phyloP scores from a whole-genome alignment of 2,329 filamentous ascomycete genomes.

The Clonostachys byssicola region DNA sequence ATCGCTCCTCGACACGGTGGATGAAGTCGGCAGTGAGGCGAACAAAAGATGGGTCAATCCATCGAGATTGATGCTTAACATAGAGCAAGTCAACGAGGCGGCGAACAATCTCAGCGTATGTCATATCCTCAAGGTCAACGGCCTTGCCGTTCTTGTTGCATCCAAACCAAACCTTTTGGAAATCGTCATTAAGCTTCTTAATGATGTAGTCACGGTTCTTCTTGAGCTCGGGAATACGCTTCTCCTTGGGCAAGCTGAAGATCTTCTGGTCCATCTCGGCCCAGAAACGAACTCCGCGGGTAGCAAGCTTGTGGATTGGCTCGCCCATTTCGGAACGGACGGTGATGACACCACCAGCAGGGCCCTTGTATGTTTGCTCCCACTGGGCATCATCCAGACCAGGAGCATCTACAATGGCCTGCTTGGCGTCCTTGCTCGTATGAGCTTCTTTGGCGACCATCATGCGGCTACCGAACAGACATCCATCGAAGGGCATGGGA shows the following conservation, averaged over 20 bases:
- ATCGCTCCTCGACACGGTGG: slow-evolving; percentile 93
- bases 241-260: slow-evolving; percentile 92
- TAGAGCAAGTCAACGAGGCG: slow-evolving; percentile 89
- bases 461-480: slow-evolving; percentile 86
- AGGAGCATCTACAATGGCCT: slow-evolving; percentile 82
- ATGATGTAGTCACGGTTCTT: slow-evolving; percentile 90
- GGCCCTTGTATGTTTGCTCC: slow-evolving; percentile 91
- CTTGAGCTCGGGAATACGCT: slow-evolving; percentile 81
- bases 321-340: slow-evolving; percentile 99
- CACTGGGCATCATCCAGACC: slow-evolving; percentile 80
- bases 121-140: slow-evolving; percentile 93
- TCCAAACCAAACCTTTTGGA: slow-evolving; percentile 96
- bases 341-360: slow-evolving; percentile 90
- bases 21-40: slow-evolving; percentile 92
- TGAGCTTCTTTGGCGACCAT: slow-evolving; percentile 93
- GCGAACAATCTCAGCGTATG: slow-evolving; percentile 81
- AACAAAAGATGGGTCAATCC: slow-evolving; percentile 84
- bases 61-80: slow-evolving; percentile 83
- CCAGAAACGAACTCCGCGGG: slow-evolving; percentile 94
- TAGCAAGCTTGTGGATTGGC: slow-evolving; percentile 98
- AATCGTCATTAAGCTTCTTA: slow-evolving; percentile 92
- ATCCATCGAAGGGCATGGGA: slow-evolving; percentile 91
- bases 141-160: slow-evolving; percentile 75
- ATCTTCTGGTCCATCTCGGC: slow-evolving; percentile 99
- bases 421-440: slow-evolving; percentile 82